Percentiles rank a stretch among this genome's conserved stretches.
Conservation (phyloP, 768 basidiomycete genomes). For the Psilocybe azurescens region DNA sequence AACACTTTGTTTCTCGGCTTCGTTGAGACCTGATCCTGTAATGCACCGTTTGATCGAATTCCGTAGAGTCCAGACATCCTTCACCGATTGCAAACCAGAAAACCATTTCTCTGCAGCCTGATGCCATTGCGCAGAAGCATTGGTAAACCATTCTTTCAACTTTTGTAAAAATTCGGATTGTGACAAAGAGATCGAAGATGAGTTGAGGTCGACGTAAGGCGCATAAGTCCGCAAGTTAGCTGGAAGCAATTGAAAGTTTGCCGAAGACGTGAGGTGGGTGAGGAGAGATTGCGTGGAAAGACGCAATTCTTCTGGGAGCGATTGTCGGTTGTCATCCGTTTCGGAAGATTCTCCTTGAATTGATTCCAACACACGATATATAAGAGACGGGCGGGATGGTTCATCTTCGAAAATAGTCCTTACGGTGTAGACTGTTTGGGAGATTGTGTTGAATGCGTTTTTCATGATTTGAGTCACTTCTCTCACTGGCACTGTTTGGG, state of each 20-base stretch:
- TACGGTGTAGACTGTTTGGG: conserved; percentile 60
- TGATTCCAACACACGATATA: conserved; percentile 58
- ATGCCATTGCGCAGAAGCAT: conserved; percentile 51
- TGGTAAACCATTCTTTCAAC: conserved; percentile 68
- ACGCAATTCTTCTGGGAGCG: conserved; percentile 55
- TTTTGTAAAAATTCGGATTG: conserved; percentile 47
- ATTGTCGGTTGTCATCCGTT: conserved; percentile 20
- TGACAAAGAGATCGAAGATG: conserved; percentile 58
- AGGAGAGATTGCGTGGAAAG: conserved; percentile 75
- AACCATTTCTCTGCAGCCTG: conserved; percentile 62
- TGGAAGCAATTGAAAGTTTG: conserved; percentile 82
- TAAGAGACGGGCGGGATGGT: conserved; percentile 46
- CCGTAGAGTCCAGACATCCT: conserved; percentile 77
- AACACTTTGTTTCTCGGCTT: conserved; percentile 51
- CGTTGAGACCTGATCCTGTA: conserved; percentile 46
- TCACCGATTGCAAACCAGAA: conserved; percentile 56
- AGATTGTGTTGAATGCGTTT: conserved; percentile 57
- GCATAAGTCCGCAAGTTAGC: conserved; percentile 74
- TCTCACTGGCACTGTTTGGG: conserved; percentile 26
- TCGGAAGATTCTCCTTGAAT: conserved; percentile 59
- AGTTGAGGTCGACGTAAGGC: conserved; percentile 80
- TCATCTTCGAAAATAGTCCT: conserved; percentile 60
- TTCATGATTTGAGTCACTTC: conserved; percentile 61
- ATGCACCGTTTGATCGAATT: conserved; percentile 55
- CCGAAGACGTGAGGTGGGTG: conserved; percentile 77